These are phyloP conservation scores for Dendrobium chrysotoxum DNA, from an alignment of 106 monocot genomes.

Conservation along the genomic window DNA sequence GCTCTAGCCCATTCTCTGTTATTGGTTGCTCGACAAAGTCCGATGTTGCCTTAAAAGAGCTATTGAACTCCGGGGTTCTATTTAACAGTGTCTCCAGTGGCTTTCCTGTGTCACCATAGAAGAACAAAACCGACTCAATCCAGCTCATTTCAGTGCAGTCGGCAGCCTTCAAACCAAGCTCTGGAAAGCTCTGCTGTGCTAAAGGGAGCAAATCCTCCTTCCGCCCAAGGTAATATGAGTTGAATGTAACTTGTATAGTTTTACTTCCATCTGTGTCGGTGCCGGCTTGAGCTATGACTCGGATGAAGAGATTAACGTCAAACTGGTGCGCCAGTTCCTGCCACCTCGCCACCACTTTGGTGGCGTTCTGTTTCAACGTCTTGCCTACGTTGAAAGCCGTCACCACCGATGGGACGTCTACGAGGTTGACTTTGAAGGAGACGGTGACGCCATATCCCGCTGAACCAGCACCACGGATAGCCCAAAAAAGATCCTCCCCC, in stretches of 20 bases:
- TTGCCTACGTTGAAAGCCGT: constrained; percentile 23
- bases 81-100: neutral
- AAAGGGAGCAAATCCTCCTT: neutral
- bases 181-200: constrained; percentile 8
- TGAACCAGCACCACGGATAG: constrained; percentile 42
- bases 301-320: constrained; percentile 6
- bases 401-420: constrained; percentile 31
- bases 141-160: constrained; percentile 23
- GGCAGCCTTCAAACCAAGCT: constrained; percentile 4
- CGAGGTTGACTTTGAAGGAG: constrained; percentile 36
- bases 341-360: constrained; percentile 10
- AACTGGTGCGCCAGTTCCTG: constrained; percentile 6
- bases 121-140: neutral
- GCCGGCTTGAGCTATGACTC: neutral
- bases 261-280: neutral
- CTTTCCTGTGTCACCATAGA: neutral
- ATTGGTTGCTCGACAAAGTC: constrained; percentile 16
- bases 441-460: constrained; percentile 44
- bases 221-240: neutral
- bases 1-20: neutral
- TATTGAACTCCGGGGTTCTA: neutral
- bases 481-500: constrained; percentile 75
- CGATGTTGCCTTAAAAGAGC: constrained; percentile 14
- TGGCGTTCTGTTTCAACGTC: constrained; percentile 9
- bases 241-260: neutral